Evolutionary conservation across 2,329 filamentous ascomycete genomes (phyloP).

Genomic region (Trichoderma atrobrunneum): DNA sequence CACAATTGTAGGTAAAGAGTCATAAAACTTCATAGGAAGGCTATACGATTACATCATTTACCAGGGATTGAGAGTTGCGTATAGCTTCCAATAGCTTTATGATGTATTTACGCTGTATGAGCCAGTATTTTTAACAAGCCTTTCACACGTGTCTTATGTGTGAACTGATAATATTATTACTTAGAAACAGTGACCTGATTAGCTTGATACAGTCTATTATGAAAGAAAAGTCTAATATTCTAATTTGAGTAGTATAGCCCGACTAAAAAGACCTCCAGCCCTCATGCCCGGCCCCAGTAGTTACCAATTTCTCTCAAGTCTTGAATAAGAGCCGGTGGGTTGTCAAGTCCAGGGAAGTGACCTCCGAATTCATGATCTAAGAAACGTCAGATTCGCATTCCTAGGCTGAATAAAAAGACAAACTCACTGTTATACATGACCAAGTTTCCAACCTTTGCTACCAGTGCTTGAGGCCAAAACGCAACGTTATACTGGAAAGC

Average conservation of each 20-base stretch:
- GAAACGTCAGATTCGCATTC: background rate
- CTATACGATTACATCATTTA: background rate
- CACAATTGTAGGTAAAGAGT: background rate
- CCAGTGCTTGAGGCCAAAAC: background rate
- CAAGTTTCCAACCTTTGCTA: background rate
- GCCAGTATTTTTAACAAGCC: background rate
- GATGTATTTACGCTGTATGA: background rate
- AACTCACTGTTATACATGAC: background rate
- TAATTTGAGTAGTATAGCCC: rapidly evolving
- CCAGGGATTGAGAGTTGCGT: background rate
- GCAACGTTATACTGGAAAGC: background rate
- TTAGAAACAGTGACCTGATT: no score
- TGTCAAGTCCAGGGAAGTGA: background rate
- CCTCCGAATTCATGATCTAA: background rate
- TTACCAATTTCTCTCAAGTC: background rate
- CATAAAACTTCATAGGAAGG: background rate
- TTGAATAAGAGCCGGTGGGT: background rate
- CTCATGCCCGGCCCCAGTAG: background rate
- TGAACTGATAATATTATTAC: background rate
- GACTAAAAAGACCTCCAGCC: rapidly evolving
- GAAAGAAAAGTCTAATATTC: background rate
- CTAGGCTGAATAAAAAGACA: rapidly evolving
- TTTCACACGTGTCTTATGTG: background rate
- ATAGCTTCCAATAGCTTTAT: background rate
- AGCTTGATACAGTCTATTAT: background rate